A percentile compares a stretch with the other conserved stretches of the same genome.
Evolutionary conservation across 108 stramenopile genomes (phyloP).

Genomic region (Conticribra weissflogii): DNA sequence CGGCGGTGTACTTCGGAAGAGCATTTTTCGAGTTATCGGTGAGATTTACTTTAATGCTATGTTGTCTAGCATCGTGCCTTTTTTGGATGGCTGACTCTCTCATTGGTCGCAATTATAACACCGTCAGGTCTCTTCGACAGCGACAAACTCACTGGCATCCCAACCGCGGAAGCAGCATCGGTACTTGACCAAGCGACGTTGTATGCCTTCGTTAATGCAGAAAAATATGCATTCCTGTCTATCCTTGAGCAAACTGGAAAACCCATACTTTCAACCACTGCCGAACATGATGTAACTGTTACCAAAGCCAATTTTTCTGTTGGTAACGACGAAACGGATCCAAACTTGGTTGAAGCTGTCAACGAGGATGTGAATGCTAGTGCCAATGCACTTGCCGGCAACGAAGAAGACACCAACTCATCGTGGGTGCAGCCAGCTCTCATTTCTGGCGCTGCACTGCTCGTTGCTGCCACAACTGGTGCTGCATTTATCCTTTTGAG

Average conservation of each 20-base stretch:
- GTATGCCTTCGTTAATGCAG: constrained; percentile 29
- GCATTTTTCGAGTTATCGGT: constrained; percentile 38
- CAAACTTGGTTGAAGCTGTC: neutral
- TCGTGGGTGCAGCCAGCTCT: constrained; percentile 37
- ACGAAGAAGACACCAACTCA: neutral
- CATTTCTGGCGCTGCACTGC: constrained; percentile 20
- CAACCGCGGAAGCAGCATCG: constrained; percentile 13
- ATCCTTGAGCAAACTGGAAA: constrained; percentile 25
- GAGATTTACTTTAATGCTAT: too few species aligned
- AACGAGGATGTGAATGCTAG: neutral
- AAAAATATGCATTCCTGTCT: constrained; percentile 25
- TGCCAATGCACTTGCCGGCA: neutral
- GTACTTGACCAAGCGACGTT: constrained; percentile 31
- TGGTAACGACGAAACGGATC: neutral
- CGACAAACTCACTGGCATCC: constrained; percentile 1
- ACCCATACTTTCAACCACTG: constrained; percentile 16
- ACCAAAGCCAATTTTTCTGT: constrained; percentile 27
- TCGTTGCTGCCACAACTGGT: constrained; percentile 24
- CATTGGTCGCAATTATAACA: neutral
- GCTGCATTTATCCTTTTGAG: constrained; percentile 28
- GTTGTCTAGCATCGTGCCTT: constrained; percentile 1
- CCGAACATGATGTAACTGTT: constrained; percentile 24
- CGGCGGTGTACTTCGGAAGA: constrained; percentile 22
- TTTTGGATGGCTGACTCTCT: neutral
- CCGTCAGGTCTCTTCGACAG: constrained; percentile 25